Conservation (phyloP, 495 filamentous ascomycete genomes). For the Hyaloscypha hepaticicola region DNA sequence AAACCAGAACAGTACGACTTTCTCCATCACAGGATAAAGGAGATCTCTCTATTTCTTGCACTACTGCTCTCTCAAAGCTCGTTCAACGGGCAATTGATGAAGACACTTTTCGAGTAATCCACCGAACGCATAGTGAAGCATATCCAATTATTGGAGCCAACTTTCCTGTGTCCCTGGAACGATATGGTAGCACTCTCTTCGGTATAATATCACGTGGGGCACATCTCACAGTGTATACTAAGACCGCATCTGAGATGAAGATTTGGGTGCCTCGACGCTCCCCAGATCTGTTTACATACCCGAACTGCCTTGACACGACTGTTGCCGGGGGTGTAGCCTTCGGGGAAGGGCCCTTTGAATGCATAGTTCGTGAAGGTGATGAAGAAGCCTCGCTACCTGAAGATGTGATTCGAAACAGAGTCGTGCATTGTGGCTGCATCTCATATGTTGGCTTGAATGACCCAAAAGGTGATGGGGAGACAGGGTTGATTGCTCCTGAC, state of each 20-base stretch:
- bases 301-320: constrained; percentile 53
- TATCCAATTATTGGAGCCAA: constrained; percentile 46
- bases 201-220: constrained; percentile 50
- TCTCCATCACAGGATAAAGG: constrained; percentile 30
- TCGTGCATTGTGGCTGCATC: constrained; percentile 38
- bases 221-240: constrained; percentile 49
- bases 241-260: constrained; percentile 33
- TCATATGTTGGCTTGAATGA: constrained; percentile 39
- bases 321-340: constrained; percentile 54
- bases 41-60: constrained; percentile 21
- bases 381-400: constrained; percentile 52
- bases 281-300: constrained; percentile 46
- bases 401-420: constrained; percentile 34
- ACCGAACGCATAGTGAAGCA: constrained; percentile 44
- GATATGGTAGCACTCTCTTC: constrained; percentile 48
- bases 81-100: constrained; percentile 39
- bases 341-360: constrained; percentile 43
- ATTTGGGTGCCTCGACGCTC: constrained; percentile 54
- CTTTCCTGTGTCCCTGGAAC: constrained; percentile 44
- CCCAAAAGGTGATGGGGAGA: constrained; percentile 28
- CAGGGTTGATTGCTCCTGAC: constrained; percentile 42
- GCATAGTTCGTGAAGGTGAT: constrained; percentile 51
- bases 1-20: constrained; percentile 34
- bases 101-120: constrained; percentile 39
- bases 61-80: constrained; percentile 37